Conservation (phyloP, 2,329 filamentous ascomycete genomes). For the Venturia pyrina region DNA sequence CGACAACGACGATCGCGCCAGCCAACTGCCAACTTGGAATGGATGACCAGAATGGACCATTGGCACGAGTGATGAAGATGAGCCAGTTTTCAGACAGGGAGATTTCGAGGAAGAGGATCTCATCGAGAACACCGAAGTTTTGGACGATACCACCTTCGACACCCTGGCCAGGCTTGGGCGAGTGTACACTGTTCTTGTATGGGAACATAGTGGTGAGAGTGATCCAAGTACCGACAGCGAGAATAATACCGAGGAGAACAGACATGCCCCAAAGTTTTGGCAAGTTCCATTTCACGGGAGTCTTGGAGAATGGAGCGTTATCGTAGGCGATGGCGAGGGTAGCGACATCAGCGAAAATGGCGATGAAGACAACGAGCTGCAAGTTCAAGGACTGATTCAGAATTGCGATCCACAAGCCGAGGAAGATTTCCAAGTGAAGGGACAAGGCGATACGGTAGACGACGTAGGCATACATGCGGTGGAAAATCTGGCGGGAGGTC, state of each 20-base stretch:
- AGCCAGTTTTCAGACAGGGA: slow-evolving; percentile 91
- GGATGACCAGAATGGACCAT: slow-evolving; percentile 85
- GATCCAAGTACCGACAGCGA: slow-evolving; percentile 80
- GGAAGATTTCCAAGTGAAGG: slow-evolving; percentile 82
- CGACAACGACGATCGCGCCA: slow-evolving; percentile 70
- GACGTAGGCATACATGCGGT: slow-evolving; percentile 94
- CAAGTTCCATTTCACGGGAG: slow-evolving; percentile 89
- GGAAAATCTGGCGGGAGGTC: slow-evolving; percentile 89
- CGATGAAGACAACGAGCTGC: slow-evolving; percentile 83
- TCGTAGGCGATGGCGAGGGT: slow-evolving; percentile 90
- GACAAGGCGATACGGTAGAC: slow-evolving; percentile 91
- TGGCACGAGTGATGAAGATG: slow-evolving; percentile 91
- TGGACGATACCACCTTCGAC: slow-evolving; percentile 76
- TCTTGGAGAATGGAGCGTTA: slow-evolving; percentile 77
- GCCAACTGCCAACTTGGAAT: slow-evolving; percentile 77
- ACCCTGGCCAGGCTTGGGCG: slow-evolving; percentile 30
- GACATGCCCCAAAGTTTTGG: slow-evolving; percentile 93
- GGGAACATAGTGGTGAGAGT: slow-evolving; percentile 75
- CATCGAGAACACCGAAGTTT: slow-evolving; percentile 74
- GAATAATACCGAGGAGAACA: slow-evolving; percentile 67
- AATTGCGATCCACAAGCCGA: slow-evolving; percentile 85
- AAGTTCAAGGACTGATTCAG: slow-evolving; percentile 77
- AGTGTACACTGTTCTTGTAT: slow-evolving; percentile 20
- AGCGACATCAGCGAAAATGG: slow-evolving; percentile 88
- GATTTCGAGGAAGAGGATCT: slow-evolving; percentile 81